Evolutionary conservation across 2,329 filamentous ascomycete genomes (phyloP), one percentile per base, ranked within the genome.

Genomic region (Rachicladosporium sp.): DNA sequence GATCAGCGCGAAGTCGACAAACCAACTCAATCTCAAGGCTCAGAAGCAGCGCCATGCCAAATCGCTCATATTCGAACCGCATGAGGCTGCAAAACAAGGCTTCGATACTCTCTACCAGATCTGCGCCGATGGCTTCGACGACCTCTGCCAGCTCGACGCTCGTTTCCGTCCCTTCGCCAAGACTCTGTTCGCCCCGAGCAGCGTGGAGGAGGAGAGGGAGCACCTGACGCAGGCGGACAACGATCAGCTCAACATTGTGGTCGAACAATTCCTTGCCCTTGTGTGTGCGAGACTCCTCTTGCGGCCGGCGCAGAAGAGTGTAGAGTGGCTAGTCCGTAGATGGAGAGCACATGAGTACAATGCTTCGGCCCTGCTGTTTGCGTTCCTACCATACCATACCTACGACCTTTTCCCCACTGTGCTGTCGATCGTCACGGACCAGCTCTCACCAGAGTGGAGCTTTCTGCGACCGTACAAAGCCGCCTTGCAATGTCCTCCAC

Each of bases 281-380:
- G 78, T 82, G 8, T 82, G 84, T 13, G 77, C 79, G 19, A 75
- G 82, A 31, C 59, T 98, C 48, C 71, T 89, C 46, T 69, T 99
- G 27, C 87, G 81, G 65, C 89, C 91, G 31, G 86, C 85, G 1
- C 76, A 94, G 39, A 93, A 93, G 63, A 79, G 88, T 10, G 71
- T 96, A 30, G 93, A 99, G 66, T 99, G 91, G 91, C 72, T 98
- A 35, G 74, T 98, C 40, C 73, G 91, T 54, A 74, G 89, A 53
- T 98, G 96, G 56, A 93, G 88, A 50, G 78, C 93, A 37, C 91
- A 98, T 58, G 85, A 96, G 60, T 80, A 87, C 63, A 96, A 94
- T 60, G 89, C 85, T 3, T 68, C 75, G 3, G 73, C 73, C 29
- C 66, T 94, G 10, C 68, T 96, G 33, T 73, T 88, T 49, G 84